A percentile compares a stretch with the other conserved stretches of the same genome.
These are phyloP conservation scores for Aspergillus tamarii DNA, from an alignment of 2,329 filamentous ascomycete species.

Conservation along the genomic window DNA sequence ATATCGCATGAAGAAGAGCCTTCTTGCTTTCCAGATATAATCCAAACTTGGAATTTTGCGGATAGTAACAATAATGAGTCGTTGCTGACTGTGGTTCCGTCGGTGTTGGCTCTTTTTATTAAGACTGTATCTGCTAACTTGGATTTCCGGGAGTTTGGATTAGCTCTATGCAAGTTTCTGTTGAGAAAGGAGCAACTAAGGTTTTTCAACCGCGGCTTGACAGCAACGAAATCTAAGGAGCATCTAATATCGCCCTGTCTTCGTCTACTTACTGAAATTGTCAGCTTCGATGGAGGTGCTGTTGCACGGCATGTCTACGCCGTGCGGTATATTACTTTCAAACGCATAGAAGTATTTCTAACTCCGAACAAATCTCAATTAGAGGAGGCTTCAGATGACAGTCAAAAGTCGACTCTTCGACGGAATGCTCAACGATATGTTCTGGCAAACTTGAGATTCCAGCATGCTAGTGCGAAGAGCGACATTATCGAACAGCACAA, in stretches of 20 bases:
- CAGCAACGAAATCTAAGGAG: conserved; percentile 79
- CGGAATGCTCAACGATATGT: conserved; percentile 83
- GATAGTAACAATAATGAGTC: conserved; percentile 78
- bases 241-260: conserved; percentile 88
- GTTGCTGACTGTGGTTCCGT: conserved; percentile 77
- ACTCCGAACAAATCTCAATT: conserved; percentile 61
- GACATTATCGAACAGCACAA: conserved; percentile 79
- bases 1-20: conserved; percentile 58
- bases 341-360: conserved; percentile 79
- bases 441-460: conserved; percentile 75
- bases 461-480: conserved; percentile 75
- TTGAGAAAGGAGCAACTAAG: conserved; percentile 80
- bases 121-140: conserved; percentile 74
- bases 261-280: conserved; percentile 81
- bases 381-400: conserved; percentile 64
- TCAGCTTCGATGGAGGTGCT: conserved; percentile 81
- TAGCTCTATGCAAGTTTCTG: conserved; percentile 78
- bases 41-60: conserved; percentile 87
- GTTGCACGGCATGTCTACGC: conserved; percentile 78
- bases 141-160: conserved; percentile 73
- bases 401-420: conserved; percentile 74
- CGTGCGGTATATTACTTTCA: conserved; percentile 76
- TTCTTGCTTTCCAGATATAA: conserved; percentile 74
- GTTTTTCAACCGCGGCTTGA: conserved; percentile 76
- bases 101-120: conserved; percentile 79